Evolutionary conservation across 228 moss, liverwort and hornwort genomes (phyloP).

Genomic region (Sphagnum fallax): DNA sequence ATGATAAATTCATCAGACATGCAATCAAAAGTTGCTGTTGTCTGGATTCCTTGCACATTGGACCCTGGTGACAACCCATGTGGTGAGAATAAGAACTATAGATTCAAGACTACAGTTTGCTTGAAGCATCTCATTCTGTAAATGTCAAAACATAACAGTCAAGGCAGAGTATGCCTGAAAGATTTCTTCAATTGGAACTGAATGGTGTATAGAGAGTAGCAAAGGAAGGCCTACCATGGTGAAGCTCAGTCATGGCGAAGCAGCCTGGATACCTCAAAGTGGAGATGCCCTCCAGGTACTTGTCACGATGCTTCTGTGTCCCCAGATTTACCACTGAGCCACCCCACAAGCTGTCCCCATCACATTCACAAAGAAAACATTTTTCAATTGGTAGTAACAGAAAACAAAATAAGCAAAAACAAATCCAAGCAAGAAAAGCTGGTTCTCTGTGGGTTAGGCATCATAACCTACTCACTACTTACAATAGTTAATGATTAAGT

Average conservation of each 20-base stretch:
- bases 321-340: slow-evolving; percentile 69
- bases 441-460: no score
- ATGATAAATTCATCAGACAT: slow-evolving; percentile 66
- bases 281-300: slow-evolving; percentile 62
- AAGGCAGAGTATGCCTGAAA: no score
- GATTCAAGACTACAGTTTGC: no score
- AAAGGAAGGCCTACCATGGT: slow-evolving; percentile 47
- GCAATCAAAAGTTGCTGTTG: slow-evolving; percentile 72
- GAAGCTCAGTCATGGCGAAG: slow-evolving; percentile 91
- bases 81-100: no score
- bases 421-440: neutral
- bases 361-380: slow-evolving; percentile 1
- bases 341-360: slow-evolving; percentile 62
- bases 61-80: slow-evolving; percentile 31
- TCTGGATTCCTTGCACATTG: slow-evolving; percentile 84
- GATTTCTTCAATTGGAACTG: no score
- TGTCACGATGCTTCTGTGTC: slow-evolving; percentile 72
- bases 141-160: no score
- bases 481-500: no score
- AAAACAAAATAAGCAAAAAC: neutral
- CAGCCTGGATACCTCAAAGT: slow-evolving; percentile 72
- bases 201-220: neutral
- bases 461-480: no score
- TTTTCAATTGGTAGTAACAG: neutral
- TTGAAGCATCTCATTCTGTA: no score